Base-by-base conservation (phyloP, 768 basidiomycete species). In the Rhodotorula paludigena region DNA sequence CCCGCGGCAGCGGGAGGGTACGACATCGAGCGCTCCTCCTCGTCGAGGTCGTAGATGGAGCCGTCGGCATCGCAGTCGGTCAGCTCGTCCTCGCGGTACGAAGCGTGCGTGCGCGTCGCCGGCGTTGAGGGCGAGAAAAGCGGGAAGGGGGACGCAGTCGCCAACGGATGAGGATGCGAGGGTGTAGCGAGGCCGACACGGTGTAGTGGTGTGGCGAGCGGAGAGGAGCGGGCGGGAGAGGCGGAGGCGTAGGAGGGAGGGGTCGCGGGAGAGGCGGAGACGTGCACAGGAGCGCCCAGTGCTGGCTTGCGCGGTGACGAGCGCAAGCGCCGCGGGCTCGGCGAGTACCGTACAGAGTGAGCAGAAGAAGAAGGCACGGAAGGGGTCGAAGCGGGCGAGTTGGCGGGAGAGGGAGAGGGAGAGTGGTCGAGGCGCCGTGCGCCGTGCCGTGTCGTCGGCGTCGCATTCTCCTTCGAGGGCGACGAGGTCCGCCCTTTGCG, bases 51-150 rank as follows among this genome's bases (percentile, higher is more conserved):
- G 25, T 35, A 68, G 32, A 51, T 20, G 18, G 67, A 68, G 2
- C 23, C 47, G 30, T 68, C 67, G 25, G 62, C 67, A 32, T 63
- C 62, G n/a, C 57, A 63, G 47, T 68, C 67, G 16, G 62, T 63
- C 32, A 68, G 25, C 38, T 68, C 67, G 36, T 63, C 57, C 9
- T 59, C 57, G 12, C 51, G 38, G 33, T 68, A 68, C 20, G 38
- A 49, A 12, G 28, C 45, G 30, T 63, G 62, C 18, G 61, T 54
- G 28, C 66, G 56, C 3, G 63, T 45, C 1, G 52, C 42, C 5
- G 67, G 67, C 1, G 62, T 63, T 25, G 62, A 42, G 5, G 67
- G 67, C 15, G 62, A 68, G 53, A 68, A 68, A 32, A 6, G 21
- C 21, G 39, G 15, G 55, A 53, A 63, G 5, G 66, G 60, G 8